These are phyloP conservation scores for Nigrospora sphaerica DNA, from an alignment of 2,329 filamentous ascomycete species.

Conservation along the genomic window DNA sequence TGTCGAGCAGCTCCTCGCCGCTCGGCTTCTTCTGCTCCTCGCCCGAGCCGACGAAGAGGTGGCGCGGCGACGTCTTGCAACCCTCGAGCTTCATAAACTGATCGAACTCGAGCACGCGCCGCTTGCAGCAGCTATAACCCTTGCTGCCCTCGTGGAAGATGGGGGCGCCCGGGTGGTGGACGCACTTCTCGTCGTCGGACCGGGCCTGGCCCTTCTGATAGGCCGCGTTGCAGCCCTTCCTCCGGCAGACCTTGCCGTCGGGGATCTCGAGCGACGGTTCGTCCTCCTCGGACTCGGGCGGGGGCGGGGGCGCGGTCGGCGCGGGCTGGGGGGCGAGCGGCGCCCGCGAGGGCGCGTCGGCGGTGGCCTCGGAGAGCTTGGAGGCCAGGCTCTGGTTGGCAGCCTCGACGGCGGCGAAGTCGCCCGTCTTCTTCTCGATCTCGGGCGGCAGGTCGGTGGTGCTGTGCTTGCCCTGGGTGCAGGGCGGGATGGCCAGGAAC, in stretches of 20 bases:
- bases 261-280: conserved; percentile 69
- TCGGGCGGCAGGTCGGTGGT: conserved; percentile 66
- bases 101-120: conserved; percentile 91
- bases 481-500: conserved; percentile 87
- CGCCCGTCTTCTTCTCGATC: conserved; percentile 51
- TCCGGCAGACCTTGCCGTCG: conserved; percentile 67
- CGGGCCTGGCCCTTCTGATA: conserved; percentile 56
- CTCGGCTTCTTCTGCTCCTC: conserved; percentile 41
- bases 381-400: conserved; percentile 31
- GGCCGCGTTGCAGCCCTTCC: conserved; percentile 62
- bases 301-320: conserved; percentile 48
- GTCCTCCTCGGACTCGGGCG: conserved; percentile 79
- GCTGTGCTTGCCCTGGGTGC: conserved; percentile 87
- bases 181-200: conserved; percentile 65
- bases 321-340: conserved; percentile 37
- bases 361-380: conserved; percentile 33
- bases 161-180: conserved; percentile 82
- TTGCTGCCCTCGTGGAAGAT: conserved; percentile 99
- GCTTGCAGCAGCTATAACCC: conserved; percentile 95
- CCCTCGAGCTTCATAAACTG: conserved; percentile 95
- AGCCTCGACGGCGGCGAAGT: conserved; percentile 31
- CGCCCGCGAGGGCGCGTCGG: conserved; percentile 30
- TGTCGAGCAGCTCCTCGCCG: conserved; percentile 68
- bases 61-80: conserved; percentile 72
- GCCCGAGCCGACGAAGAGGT: conserved; percentile 78